Evolutionary conservation across 2,329 filamentous ascomycete species (phyloP), one percentile per base, ranked within the genome.

Genomic region (Aschersonia sp.): DNA sequence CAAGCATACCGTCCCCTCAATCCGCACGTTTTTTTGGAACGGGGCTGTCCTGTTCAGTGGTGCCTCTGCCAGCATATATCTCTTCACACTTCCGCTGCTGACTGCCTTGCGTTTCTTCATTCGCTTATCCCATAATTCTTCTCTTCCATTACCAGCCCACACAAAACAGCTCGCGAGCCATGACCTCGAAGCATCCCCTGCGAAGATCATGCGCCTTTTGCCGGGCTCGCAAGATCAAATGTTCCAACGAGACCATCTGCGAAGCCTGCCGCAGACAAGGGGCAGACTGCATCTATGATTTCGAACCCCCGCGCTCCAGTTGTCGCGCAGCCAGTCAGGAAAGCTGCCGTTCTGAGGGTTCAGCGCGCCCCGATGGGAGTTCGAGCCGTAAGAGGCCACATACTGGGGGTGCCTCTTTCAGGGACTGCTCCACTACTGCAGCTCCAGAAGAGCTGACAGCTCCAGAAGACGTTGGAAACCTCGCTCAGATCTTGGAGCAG

Each of bases 181-280:
- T 42, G 40, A 22, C 40, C n/a, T 42, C 40, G n/a, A 42, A 42
- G n/a, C 43, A 48, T 44, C 49, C 32, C 8, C 43, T 46, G 33
- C 37, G 45, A 42, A 40, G 60, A 30, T 64, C 61, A 1, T 65
- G 62, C 52, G 57, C 60, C 47, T 65, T 64, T 46, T 65, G 62
- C 52, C 58, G 62, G n/a, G 61, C 62, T 30, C 56, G 62, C 12
- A 65, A 65, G 54, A 64, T 65, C 54, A 65, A 64, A 47, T 65
- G 62, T 50, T 64, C 60, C 47, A 64, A 64, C 52, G 62, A 63
- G 43, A 59, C 58, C 31, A 65, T 64, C 39, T 65, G 62, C 55
- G 60, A 64, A 48, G 62, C 62, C 30, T 64, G 62, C 43, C 59
- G 61, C 41, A 57, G 59, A 40, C 62, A 64, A 47, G 61, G 60